Evolutionary conservation across 345 rosid species (phyloP).

Genomic region (Lepidium aucheri): DNA sequence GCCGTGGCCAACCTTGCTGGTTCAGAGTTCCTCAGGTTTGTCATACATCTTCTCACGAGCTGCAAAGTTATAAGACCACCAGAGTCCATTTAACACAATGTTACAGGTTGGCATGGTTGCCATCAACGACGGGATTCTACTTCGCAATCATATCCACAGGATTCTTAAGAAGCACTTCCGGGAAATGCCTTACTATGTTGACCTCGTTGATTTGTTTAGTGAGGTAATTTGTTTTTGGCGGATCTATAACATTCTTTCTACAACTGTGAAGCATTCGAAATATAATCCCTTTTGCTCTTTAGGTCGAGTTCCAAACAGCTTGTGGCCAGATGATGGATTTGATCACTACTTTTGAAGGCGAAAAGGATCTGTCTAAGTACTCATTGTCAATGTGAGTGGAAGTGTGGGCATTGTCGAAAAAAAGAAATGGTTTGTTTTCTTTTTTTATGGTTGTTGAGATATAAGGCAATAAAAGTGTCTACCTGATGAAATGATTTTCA

Average conservation of each 20-base stretch:
- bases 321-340: slow-evolving; percentile 83
- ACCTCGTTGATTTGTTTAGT: slow-evolving; percentile 56
- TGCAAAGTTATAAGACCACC: neutral
- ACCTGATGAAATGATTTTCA: slow-evolving; percentile 11
- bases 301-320: slow-evolving; percentile 76
- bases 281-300: slow-evolving; percentile 6
- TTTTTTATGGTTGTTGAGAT: neutral
- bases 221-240: slow-evolving; percentile 33
- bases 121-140: slow-evolving; percentile 48
- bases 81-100: neutral
- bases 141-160: slow-evolving; percentile 59
- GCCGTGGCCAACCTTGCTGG: slow-evolving; percentile 91
- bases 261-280: neutral
- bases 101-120: slow-evolving; percentile 78
- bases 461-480: neutral
- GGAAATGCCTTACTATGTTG: slow-evolving; percentile 46
- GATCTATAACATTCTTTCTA: neutral
- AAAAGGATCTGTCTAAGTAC: slow-evolving; percentile 62
- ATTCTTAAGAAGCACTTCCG: slow-evolving; percentile 52
- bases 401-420: neutral
- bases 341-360: slow-evolving; percentile 63
- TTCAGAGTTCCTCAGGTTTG: slow-evolving; percentile 65
- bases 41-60: neutral
- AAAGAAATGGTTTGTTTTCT: neutral
- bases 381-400: slow-evolving; percentile 51